Base-by-base conservation (phyloP, 176 grass and related monocot genomes). In the Typha latifolia region DNA sequence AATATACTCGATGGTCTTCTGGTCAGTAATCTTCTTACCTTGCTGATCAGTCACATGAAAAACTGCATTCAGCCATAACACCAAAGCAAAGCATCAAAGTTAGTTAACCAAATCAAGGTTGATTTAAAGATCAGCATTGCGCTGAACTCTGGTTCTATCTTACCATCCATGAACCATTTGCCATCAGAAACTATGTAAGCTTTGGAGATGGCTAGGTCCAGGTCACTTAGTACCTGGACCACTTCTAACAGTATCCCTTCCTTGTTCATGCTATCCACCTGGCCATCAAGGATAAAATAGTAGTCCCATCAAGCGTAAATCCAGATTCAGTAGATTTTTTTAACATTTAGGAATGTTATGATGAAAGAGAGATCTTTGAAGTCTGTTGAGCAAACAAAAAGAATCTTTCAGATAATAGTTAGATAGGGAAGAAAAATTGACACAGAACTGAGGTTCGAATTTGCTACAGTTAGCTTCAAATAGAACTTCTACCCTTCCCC, bases 81-180 rank as follows among this genome's bases (percentile, higher is more conserved):
- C 27, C 27, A 9, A 43, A 9, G 37, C 8, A 43, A 43, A 9
- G 37, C 37, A 43, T 43, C 37, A 43, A 43, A 43, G 37, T 59
- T 6, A 59, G n/a, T 59, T 16, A 22, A 19, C n/a, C 53, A 21
- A 59, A 59, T 59, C 20, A 43, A 10, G 37, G 37, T 55, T 59
- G 53, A 11, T 59, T 59, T 22, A 59, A 19, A 19, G 2, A 8
- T 21, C 14, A 19, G 2, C 11, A 19, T 20, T 19, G 15, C n/a
- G 9, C 3, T 10, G 5, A n/a, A n/a, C 10, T 18, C 19, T 18
- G 34, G 34, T 57, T 57, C 7, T 57, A 18, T 20, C 16, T 74
- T 90, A 99, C 94, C 94, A 52, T 99, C 94, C 94, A 99, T 99
- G 82, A 93, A 92, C 94, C 94, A 99, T 69, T 83, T 85, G 12